These are phyloP conservation scores for Phyllostachys edulis DNA, from an alignment of 176 grass and related monocot genomes.

Conservation along the genomic window DNA sequence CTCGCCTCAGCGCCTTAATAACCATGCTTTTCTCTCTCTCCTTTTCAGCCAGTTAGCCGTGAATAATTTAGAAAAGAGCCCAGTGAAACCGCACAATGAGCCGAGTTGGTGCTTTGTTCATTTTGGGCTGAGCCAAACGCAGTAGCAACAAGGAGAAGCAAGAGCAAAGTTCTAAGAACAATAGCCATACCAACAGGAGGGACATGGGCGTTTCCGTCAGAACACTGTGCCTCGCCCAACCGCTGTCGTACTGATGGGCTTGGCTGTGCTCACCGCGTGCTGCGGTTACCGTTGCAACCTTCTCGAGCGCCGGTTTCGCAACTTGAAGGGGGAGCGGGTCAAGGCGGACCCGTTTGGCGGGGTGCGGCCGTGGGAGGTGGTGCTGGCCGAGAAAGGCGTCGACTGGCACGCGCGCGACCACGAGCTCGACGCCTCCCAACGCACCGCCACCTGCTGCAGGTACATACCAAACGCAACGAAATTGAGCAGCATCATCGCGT, in stretches of 20 bases:
- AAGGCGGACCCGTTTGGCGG: conserved; percentile 48
- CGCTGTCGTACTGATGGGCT: not conserved
- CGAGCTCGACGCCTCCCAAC: conserved; percentile 26
- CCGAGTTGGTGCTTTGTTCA: not conserved
- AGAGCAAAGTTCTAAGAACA: too few species aligned
- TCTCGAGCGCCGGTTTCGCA: not conserved
- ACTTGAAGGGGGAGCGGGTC: not conserved
- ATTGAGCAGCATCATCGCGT: not conserved
- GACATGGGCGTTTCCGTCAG: not conserved
- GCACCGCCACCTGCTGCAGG: not conserved
- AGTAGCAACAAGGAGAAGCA: not conserved
- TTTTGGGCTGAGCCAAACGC: not conserved
- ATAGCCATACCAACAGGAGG: not conserved
- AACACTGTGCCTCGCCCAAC: not conserved
- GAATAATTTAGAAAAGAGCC: not conserved
- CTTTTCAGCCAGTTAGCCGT: too few species aligned
- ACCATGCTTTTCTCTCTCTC: too few species aligned
- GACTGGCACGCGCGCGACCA: conserved; percentile 54
- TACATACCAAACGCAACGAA: not conserved
- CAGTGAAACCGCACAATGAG: not conserved
- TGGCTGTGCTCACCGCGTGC: not conserved
- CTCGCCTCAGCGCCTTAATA: too few species aligned
- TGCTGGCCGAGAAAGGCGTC: conserved; percentile 62
- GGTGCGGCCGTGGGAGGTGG: conserved; percentile 54
- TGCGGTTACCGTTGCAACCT: conserved; percentile 19